phyloP scores from a whole-genome alignment of 257 asterid species.

The Solanum sparsipilum region DNA sequence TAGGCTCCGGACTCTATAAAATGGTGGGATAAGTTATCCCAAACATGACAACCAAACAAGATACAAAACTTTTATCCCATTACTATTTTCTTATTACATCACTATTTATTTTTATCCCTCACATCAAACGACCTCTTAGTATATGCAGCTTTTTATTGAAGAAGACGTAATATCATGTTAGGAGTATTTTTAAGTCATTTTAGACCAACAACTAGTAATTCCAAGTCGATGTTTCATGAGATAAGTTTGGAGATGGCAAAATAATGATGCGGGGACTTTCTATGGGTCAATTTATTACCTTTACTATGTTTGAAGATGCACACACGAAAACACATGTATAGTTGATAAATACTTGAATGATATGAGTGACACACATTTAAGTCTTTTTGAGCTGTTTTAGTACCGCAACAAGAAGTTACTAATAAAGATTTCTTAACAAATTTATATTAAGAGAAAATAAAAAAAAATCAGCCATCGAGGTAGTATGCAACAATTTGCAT shows the following conservation, averaged over 20 bases:
- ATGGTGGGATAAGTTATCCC: too few relatives aligned
- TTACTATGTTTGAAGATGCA: neutral
- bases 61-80: too few relatives aligned
- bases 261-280: neutral
- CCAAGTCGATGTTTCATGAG: neutral
- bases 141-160: neutral
- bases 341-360: neutral
- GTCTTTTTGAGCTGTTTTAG: neutral
- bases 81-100: too few relatives aligned
- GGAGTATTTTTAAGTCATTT: neutral
- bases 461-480: neutral
- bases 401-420: neutral
- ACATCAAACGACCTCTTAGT: neutral
- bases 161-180: neutral
- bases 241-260: neutral
- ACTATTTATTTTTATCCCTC: too few relatives aligned
- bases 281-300: neutral
- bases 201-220: neutral
- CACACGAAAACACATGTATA: neutral
- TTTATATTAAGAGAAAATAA: neutral
- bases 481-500: neutral
- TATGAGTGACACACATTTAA: neutral
- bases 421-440: neutral
- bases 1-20: too few relatives aligned
- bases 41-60: too few relatives aligned